phyloP scores from a whole-genome alignment of 2,329 filamentous ascomycete genomes.

The Pseudocercospora fuligena region DNA sequence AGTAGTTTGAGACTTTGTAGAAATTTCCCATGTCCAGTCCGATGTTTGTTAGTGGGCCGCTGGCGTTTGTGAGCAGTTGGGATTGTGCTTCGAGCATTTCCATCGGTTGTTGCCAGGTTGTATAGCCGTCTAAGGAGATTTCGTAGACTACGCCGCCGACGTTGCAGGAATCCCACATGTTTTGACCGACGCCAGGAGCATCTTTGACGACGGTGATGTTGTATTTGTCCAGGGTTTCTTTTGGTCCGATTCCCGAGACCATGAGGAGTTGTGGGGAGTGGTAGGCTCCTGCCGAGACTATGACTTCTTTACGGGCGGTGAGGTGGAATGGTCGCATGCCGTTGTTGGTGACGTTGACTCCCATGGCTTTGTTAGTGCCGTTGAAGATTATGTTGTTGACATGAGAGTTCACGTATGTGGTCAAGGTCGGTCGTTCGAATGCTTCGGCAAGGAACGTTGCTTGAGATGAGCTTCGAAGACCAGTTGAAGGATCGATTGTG shows the following conservation, averaged over 20 bases:
- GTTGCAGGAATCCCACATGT: constrained; percentile 52
- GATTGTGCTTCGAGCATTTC: constrained; percentile 17
- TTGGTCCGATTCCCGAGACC: constrained; percentile 39
- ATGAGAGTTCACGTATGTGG: constrained; percentile 40
- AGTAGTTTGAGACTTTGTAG: constrained; percentile 27
- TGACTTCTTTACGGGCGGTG: constrained; percentile 40
- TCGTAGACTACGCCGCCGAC: constrained; percentile 22
- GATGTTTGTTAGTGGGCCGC: constrained; percentile 33
- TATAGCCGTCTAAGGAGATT: constrained; percentile 21
- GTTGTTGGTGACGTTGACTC: constrained; percentile 36
- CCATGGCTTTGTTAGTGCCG: constrained; percentile 26
- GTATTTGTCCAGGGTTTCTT: constrained; percentile 46
- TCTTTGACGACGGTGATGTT: constrained; percentile 53
- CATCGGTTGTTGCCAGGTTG: constrained; percentile 15
- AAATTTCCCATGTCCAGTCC: constrained; percentile 26
- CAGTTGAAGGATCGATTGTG: constrained; percentile 40
- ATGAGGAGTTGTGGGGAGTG: constrained; percentile 41
- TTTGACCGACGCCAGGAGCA: constrained; percentile 57
- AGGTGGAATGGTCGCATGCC: constrained; percentile 32
- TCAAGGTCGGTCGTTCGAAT: constrained; percentile 31
- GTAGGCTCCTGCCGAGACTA: constrained; percentile 39
- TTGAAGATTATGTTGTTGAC: constrained; percentile 44
- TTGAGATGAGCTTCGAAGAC: constrained; percentile 26
- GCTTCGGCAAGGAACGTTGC: constrained; percentile 33
- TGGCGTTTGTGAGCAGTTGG: constrained; percentile 26